Evolutionary conservation across 2,329 filamentous ascomycete species (phyloP), one percentile per base, ranked within the genome.

Genomic region (Xylaria arbuscula): DNA sequence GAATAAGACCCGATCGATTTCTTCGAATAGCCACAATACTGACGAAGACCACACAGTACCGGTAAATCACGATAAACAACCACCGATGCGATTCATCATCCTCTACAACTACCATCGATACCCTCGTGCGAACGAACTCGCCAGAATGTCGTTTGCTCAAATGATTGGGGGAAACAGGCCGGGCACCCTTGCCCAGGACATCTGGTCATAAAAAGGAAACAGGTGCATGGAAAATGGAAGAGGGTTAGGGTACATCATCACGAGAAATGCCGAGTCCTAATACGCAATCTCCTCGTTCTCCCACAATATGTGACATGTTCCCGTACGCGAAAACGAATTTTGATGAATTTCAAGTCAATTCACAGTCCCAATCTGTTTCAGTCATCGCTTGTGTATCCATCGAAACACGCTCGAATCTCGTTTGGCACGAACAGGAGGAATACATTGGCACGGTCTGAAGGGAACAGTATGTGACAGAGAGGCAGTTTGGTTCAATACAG

Each of bases 261-360:
- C 57, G 68, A 70, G 64, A 64, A 70, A 70, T 67, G 56, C 59
- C 61, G 40, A 70, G 51, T 70, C 61, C 64, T 64, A 32, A 67
- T 64, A 62, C 64, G 22, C 19, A 50, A 53, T 15, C 22, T 57
- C n/a, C 7, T 56, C 15, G 19, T 22, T 28, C 38, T 57, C 9
- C 22, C 11, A 28, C 15, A 34, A 42, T 38, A 34, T 65, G 64
- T 69, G 64, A 69, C 42, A 40, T 54, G 55, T 54, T 48, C 51
- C 40, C 17, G 9, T 24, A 47, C 24, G 36, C 34, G 19, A 62
- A 32, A 11, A 40, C 40, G 34, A 56, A 47, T 5, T 9, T 5
- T 53, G 19, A 40, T 22, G 9, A 40, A 6, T 45, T 45, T 28
- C 19, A 34, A 38, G 32, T 17, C 17, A 17, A 28, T 38, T 45